A percentile compares a stretch with the other conserved stretches of the same genome.
Evolutionary conservation across 352 stramenopile genomes (phyloP).

Genomic region (Globisporangium solare): DNA sequence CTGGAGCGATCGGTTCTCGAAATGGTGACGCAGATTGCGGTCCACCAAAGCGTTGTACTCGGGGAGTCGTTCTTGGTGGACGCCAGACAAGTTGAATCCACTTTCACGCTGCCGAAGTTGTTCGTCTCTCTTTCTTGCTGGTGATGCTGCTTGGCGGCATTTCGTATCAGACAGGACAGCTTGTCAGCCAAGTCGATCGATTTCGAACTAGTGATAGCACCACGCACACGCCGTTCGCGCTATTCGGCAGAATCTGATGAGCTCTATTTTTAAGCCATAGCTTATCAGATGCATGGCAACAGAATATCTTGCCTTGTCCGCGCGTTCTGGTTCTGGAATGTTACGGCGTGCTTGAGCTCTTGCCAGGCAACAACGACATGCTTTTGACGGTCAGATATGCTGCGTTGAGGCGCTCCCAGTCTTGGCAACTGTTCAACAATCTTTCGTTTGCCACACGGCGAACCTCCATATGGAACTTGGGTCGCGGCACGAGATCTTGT

Average conservation of each 20-base stretch:
- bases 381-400: slow-evolving; percentile 29
- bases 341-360: neutral
- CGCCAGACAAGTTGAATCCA: slow-evolving; percentile 52
- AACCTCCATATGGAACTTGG: slow-evolving; percentile 28
- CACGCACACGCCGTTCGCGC: no score
- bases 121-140: slow-evolving; percentile 38
- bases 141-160: slow-evolving; percentile 6
- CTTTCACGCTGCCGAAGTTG: slow-evolving; percentile 46
- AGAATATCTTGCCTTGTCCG: neutral
- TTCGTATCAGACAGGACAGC: neutral
- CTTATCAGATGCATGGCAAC: neutral
- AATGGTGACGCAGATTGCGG: slow-evolving; percentile 87
- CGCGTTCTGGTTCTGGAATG: neutral
- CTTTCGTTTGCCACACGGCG: slow-evolving; percentile 41
- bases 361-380: slow-evolving; percentile 1
- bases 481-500: neutral
- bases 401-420: slow-evolving; percentile 50
- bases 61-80: slow-evolving; percentile 64
- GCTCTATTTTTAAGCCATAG: neutral
- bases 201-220: neutral
- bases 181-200: neutral
- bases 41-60: slow-evolving; percentile 89
- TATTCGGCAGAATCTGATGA: no score
- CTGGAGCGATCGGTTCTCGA: slow-evolving; percentile 78
- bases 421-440: slow-evolving; percentile 53